phyloP scores from a whole-genome alignment of 371 early-diverging fungal genomes.

The Basidiobolus meristosporus region DNA sequence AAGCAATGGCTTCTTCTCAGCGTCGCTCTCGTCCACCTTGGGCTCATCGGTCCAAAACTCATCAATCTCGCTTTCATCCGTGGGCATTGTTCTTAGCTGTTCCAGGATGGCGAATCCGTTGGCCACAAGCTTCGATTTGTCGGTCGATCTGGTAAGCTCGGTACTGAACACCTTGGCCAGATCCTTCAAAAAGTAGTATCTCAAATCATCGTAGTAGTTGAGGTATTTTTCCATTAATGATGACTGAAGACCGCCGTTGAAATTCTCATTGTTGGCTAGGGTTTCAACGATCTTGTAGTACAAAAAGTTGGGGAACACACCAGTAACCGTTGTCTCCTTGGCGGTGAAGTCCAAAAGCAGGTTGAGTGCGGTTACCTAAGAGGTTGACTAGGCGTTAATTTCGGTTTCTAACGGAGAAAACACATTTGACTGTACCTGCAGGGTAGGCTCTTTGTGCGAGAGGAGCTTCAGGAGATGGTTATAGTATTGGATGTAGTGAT shows the following conservation, averaged over 20 bases:
- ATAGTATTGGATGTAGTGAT: constrained; percentile 38
- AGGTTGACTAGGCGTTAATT: constrained; percentile 9
- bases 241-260: constrained; percentile 31
- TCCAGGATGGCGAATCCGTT: constrained; percentile 32
- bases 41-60: constrained; percentile 37
- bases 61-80: constrained; percentile 30
- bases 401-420: constrained; percentile 39
- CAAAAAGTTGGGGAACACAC: constrained; percentile 26
- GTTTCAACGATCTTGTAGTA: constrained; percentile 26
- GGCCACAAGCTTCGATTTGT: constrained; percentile 13
- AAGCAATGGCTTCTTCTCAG: constrained; percentile 10
- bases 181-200: constrained; percentile 57
- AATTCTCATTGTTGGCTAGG: constrained; percentile 24
- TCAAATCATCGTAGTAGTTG: constrained; percentile 62
- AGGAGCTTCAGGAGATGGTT: constrained; percentile 24
- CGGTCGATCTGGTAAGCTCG: not conserved
- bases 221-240: constrained; percentile 45
- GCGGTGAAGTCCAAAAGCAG: too few species aligned
- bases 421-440: constrained; percentile 52
- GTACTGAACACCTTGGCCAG: constrained; percentile 19
- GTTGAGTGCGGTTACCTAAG: too few species aligned
- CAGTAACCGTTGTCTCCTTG: constrained; percentile 11
- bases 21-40: constrained; percentile 9
- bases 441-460: constrained; percentile 36
- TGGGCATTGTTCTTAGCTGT: constrained; percentile 30